These are phyloP conservation scores for Protomyces inundatus DNA, from an alignment of 1,139 yeast genomes.

Conservation along the genomic window DNA sequence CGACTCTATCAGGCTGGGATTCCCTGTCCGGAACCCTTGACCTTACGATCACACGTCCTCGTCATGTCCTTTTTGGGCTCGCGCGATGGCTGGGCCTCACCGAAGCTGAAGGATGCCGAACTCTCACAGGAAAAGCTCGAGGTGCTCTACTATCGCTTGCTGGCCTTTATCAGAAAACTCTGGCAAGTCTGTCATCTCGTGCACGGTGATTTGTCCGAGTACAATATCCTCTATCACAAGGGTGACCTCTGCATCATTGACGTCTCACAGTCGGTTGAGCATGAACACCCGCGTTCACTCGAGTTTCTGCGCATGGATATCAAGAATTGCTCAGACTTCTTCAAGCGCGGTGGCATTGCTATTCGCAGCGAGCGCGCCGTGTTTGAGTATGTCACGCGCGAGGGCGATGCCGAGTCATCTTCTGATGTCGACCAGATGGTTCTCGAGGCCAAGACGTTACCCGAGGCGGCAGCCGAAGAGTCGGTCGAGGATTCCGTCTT, in stretches of 20 bases:
- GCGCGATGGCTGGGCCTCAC: constrained; percentile 49
- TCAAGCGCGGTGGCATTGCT: constrained; percentile 64
- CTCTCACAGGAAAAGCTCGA: constrained; percentile 63
- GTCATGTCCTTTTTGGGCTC: constrained; percentile 91
- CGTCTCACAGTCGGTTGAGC: constrained; percentile 96
- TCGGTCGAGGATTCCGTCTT: constrained; percentile 53
- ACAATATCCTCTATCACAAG: constrained; percentile 79
- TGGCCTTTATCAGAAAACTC: constrained; percentile 78
- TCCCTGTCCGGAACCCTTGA: constrained; percentile 88
- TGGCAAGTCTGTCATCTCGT: constrained; percentile 84
- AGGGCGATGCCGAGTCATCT: constrained; percentile 30
- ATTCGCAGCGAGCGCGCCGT: constrained; percentile 76
- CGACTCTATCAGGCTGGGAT: constrained; percentile 72
- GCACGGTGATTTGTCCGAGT: constrained; percentile 96
- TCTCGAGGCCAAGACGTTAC: constrained; percentile 10
- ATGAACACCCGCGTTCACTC: constrained; percentile 94
- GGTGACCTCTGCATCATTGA: constrained; percentile 80
- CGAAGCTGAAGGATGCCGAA: constrained; percentile 39
- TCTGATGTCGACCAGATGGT: constrained; percentile 48
- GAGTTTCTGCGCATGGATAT: constrained; percentile 97
- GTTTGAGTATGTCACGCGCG: constrained; percentile 63
- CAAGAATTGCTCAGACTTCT: constrained; percentile 87
- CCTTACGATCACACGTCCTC: constrained; percentile 79
- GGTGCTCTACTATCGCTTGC: constrained; percentile 66
- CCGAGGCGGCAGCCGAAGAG: constrained; percentile 16